Evolutionary conservation across 2,329 filamentous ascomycete genomes (phyloP), one percentile per base, ranked within the genome.

Genomic region (Trichoderma sp.): DNA sequence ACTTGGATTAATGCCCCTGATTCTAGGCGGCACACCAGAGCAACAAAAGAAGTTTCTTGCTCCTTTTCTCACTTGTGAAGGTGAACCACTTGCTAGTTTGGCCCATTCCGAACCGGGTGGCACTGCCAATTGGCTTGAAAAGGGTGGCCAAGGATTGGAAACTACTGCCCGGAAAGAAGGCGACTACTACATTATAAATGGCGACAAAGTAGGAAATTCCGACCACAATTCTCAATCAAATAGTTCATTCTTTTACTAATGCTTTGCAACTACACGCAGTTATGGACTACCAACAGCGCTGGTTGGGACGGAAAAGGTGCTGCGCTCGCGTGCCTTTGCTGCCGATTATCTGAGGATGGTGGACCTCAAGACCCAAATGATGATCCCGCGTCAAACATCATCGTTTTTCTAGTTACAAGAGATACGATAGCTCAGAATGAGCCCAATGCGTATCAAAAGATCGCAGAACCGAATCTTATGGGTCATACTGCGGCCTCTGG

Each of bases 91-190:
- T 55, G 63, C 63, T 0, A 65, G 63, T 34, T 26, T 65, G 23
- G 53, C 63, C 1, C 63, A 65, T 34, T 65, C 63, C 2, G 63
- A 65, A 26, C 63, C 63, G 12, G 63, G 63, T 3, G 63, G 63
- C n/a, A 65, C 63, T 12, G 63, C 63, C 63, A 65, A 65, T 20
- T 65, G 63, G 63, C 63, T 65, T 53, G 63, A 65, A 55, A 65
- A 65, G 20, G 63, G 63, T 36, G 63, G 63, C 47, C 53, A 65
- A 34, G 43, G 63, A 26, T n/a, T 65, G 15, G 63, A 65, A 26
- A 65, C 63, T 53, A 65, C 63, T 34, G 43, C 30, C 2, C 47
- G 63, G 12, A 65, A 65, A 26, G 63, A 65, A 4, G 63, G 63
- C 1, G 43, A 53, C 9, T 34, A 65, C 11, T 65, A 55, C 7